Evolutionary conservation across 2,329 filamentous ascomycete genomes (phyloP), one percentile per base, ranked within the genome.

Genomic region (Didymella pomorum): DNA sequence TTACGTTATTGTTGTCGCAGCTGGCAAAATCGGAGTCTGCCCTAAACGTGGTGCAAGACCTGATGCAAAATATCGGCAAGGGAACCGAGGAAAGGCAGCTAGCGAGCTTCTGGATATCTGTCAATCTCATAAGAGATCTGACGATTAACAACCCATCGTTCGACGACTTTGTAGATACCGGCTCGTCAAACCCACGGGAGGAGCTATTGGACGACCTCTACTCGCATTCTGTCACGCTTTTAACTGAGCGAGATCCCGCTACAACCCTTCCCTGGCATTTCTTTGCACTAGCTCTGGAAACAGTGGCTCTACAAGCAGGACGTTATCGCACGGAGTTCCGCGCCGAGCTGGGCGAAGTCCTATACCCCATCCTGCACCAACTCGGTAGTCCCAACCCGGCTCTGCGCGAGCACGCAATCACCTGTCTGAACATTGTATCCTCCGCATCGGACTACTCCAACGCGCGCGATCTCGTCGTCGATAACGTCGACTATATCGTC

Each of bases 401-500:
- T 25, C 80, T 99, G 16, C 89, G 93, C 64, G 84, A 86, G 29
- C 93, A 98, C 74, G 92, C 94, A 5, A 89, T 97, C 62, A 86
- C 87, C 4, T 90, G 91, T 33, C 82, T 99, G 14, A 95, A 97
- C 70, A 86, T 87, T 18, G 81, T 97, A n/a, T 89, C 94, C 1
- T 72, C 78, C 2, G 84, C 89, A 0, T 97, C 92, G 68, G 87
- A 85, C 2, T 99, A 98, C 69, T 61, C 72, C 0, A 88, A 84
- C 67, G 89, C 94, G 4, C 89, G 89, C 25, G 87, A 91, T 16
- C 81, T 99, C 64, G 89, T 99, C 37, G 86, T 98, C 26, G 87
- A 90, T 51, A 99, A 99, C 61, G 93, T 92, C 16, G 95, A 99
- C 76, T 99, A 99, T 74, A 90, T 99, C 78, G 89, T 98, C 60